These are phyloP conservation scores for Penicillium polonicum DNA, from an alignment of 2,329 filamentous ascomycete species.

Conservation along the genomic window DNA sequence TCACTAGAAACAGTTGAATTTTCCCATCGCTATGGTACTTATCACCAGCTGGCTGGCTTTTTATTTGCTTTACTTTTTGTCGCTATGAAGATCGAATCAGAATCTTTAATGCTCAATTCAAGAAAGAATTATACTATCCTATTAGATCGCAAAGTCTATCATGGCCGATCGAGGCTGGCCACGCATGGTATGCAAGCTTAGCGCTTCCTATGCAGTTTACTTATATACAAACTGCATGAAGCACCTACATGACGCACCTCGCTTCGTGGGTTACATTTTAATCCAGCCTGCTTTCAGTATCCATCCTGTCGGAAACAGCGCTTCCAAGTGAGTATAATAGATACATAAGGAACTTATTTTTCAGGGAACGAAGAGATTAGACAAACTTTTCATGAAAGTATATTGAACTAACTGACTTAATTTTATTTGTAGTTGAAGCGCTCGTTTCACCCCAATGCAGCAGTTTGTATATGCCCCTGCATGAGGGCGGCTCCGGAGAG, in stretches of 20 bases:
- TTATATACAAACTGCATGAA: neutral
- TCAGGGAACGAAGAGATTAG: neutral
- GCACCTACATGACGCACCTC: neutral
- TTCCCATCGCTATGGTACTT: no score
- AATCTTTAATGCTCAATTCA: no score
- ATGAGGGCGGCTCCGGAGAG: no score
- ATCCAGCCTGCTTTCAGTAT: neutral
- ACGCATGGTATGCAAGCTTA: neutral
- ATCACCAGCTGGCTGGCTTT: no score
- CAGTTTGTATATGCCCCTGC: no score
- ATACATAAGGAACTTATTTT: neutral
- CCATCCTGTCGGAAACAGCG: neutral
- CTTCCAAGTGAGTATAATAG: neutral
- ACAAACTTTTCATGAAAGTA: neutral
- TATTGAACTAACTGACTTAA: no score
- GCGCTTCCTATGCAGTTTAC: neutral
- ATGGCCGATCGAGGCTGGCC: neutral
- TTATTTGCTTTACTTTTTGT: no score
- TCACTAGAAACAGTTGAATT: neutral
- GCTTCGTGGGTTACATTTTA: neutral
- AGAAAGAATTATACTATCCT: neutral
- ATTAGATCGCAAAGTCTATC: rapidly evolving
- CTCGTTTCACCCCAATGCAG: no score
- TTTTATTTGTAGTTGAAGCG: no score
- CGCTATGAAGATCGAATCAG: no score